phyloP scores from a whole-genome alignment of 768 basidiomycete genomes.

The Kwoniella botswanensis region DNA sequence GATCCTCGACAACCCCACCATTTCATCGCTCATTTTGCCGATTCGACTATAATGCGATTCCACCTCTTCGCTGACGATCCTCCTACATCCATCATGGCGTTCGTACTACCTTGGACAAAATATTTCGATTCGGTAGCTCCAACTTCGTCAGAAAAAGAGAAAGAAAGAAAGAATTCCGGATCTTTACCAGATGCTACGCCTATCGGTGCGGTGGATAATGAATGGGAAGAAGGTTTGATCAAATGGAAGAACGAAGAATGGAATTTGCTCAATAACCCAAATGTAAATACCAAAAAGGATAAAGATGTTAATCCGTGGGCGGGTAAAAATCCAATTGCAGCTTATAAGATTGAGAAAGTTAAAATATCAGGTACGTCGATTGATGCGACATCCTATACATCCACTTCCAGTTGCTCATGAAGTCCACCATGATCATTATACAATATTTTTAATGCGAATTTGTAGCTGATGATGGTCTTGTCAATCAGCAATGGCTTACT shows the following conservation, averaged over 20 bases:
- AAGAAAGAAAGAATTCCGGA: constrained; percentile 3
- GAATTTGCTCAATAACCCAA: constrained; percentile 8
- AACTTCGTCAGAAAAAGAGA: not conserved
- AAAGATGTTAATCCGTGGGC: constrained; percentile 47
- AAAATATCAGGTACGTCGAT: constrained; percentile 41
- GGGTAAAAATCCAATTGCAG: constrained; percentile 56
- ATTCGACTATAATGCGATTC: constrained; percentile 50
- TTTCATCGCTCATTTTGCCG: constrained; percentile 47
- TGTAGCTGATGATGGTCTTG: not conserved
- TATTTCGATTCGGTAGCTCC: constrained; percentile 28
- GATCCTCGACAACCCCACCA: constrained; percentile 51
- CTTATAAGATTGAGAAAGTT: constrained; percentile 45
- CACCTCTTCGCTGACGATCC: constrained; percentile 58
- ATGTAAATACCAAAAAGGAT: constrained; percentile 28
- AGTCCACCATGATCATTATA: not conserved
- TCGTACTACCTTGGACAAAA: constrained; percentile 45
- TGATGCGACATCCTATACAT: too few species aligned
- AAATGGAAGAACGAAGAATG: constrained; percentile 57
- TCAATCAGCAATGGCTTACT: constrained; percentile 80
- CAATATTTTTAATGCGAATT: too few species aligned
- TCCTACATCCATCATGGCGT: constrained; percentile 28
- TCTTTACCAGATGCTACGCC: not conserved
- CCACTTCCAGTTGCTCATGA: too few species aligned
- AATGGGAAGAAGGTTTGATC: constrained; percentile 33
- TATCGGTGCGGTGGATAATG: not conserved